Conservation (phyloP, 139 green algal species). For the Chlamydomonas incerta region DNA sequence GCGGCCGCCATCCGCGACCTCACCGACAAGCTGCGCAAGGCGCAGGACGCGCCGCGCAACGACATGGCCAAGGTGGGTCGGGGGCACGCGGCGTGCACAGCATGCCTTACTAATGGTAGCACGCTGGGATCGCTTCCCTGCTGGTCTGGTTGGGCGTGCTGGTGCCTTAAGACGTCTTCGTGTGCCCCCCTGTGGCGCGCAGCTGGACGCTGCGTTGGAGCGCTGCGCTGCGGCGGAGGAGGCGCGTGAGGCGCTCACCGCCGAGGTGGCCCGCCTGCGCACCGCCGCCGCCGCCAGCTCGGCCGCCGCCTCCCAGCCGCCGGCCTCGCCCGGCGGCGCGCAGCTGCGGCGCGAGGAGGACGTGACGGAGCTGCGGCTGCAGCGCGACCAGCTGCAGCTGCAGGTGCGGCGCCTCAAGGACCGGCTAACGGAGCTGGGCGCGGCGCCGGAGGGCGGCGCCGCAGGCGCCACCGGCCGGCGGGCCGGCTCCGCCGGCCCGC, state of each 20-base stretch:
- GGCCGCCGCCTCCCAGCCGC: not conserved
- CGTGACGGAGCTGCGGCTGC: constrained; percentile 61
- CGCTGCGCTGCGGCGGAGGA: constrained; percentile 57
- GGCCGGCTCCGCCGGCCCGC: not conserved
- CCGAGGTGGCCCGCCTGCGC: constrained; percentile 49
- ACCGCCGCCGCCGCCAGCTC: not conserved
- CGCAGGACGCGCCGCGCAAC: constrained; percentile 18
- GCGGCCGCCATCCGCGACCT: constrained; percentile 51
- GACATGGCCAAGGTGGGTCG: constrained; percentile 18
- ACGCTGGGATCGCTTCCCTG: too few relatives aligned
- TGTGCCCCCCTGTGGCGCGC: too few relatives aligned
- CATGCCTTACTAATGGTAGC: too few relatives aligned
- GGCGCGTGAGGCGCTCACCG: constrained; percentile 53
- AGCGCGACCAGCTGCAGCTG: constrained; percentile 66
- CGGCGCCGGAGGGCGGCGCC: not conserved
- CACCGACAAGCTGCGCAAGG: constrained; percentile 31
- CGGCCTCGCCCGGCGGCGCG: not conserved
- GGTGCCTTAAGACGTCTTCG: too few relatives aligned
- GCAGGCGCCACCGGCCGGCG: not conserved
- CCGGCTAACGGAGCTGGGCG: constrained; percentile 61
- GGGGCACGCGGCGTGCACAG: too few relatives aligned
- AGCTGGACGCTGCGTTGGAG: constrained; percentile 57
- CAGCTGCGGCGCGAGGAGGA: constrained; percentile 37
- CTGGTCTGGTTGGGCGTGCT: too few relatives aligned
- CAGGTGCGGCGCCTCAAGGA: constrained; percentile 57